These are phyloP conservation scores for Paracorniculantispora psalliotae DNA, from an alignment of 2,329 filamentous ascomycete species.

Conservation along the genomic window DNA sequence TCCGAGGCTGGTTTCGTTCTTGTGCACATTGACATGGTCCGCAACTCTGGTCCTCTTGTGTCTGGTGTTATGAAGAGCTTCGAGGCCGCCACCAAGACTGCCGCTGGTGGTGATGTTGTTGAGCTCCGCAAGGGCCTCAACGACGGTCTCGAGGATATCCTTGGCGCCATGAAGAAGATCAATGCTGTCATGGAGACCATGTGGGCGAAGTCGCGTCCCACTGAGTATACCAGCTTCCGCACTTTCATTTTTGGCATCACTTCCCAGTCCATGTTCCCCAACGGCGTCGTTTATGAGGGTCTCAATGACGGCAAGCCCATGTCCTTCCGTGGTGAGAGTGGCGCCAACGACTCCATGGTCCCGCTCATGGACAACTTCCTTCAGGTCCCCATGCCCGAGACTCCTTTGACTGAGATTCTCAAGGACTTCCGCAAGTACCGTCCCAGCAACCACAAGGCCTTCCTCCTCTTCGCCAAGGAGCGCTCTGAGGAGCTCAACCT, in stretches of 20 bases:
- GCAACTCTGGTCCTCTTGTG: constrained; percentile 74
- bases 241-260: constrained; percentile 98
- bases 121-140: constrained; percentile 56
- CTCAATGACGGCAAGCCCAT: constrained; percentile 65
- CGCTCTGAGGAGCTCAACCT: constrained; percentile 46
- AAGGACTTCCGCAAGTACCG: constrained; percentile 85
- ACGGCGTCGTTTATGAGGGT: constrained; percentile 86
- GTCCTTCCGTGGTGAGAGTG: constrained; percentile 85
- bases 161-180: constrained; percentile 57
- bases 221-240: constrained; percentile 81
- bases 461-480: constrained; percentile 66
- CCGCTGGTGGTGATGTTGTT: constrained; percentile 22
- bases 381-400: constrained; percentile 80
- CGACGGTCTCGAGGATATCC: constrained; percentile 55
- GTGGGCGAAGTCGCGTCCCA: constrained; percentile 84
- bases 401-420: constrained; percentile 82
- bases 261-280: constrained; percentile 86
- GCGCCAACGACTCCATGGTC: constrained; percentile 92
- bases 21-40: constrained; percentile 93
- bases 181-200: constrained; percentile 82
- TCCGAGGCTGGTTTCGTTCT: constrained; percentile 96
- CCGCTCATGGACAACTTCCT: constrained; percentile 85
- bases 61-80: constrained; percentile 66
- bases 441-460: constrained; percentile 81
- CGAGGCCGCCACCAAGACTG: constrained; percentile 38